Base-by-base conservation (phyloP, 306 rosid species). In the Acacia acuminata region DNA sequence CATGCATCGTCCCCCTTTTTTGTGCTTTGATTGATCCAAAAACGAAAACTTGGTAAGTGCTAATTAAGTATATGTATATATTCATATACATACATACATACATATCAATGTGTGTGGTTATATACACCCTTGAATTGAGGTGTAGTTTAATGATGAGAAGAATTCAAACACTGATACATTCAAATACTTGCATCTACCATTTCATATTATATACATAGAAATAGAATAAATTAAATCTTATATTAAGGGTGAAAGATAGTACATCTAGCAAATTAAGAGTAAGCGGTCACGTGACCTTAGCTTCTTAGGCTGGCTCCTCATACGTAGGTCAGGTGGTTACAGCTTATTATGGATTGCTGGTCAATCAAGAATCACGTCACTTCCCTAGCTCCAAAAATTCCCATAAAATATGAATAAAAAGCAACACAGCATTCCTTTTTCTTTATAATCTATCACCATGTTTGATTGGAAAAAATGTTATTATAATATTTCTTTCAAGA, bases 361-460 rank as follows among this genome's bases (percentile, higher is more conserved):
- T 75, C 81, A 76, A 75, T 75, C 15, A 42, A 67, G 70, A 36
- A 36, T 70, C 47, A 4, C 32, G 58, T 32, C 65, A 70, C 65
- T 76, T 5, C 61, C 5, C 60, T 53, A 1, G 25, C 50, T 17
- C 53, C 60, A 5, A 42, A 27, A 61, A 77, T 48, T 76, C 78
- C 5, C 72, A 51, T 40, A 55, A 74, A 74, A 48, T 81, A 20
- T 58, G 19, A 55, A 48, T 8, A 17, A 24, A 24, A 10, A 36
- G 4, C 14, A 47, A 47, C 16, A 47, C 14, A 47, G 12, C 19
- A 48, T 10, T 14, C 15, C n/a, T 50, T 50, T 50, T 1, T 50
- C 19, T 17, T 50, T 16, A 50, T 50, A 50, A 16, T 16, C 19
- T 50, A 50, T 50, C 56, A 15, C 12, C 5, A 38, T 38, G 5